A percentile compares a stretch with the other conserved stretches of the same genome.
These are phyloP conservation scores for Mycena rebaudengoi DNA, from an alignment of 768 basidiomycete genomes.

Conservation along the genomic window DNA sequence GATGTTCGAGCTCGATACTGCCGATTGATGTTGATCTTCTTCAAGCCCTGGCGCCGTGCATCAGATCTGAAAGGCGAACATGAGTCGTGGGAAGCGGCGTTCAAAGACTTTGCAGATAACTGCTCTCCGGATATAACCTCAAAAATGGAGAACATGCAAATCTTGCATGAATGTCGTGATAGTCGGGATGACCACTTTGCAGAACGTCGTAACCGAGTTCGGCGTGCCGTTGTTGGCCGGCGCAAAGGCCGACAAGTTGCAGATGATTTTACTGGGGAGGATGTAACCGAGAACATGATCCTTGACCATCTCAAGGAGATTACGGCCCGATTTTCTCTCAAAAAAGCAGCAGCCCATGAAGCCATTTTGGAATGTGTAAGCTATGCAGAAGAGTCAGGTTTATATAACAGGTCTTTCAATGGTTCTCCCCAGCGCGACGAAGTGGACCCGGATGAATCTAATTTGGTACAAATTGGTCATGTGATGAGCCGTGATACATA, in stretches of 20 bases:
- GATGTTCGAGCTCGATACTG: conserved; percentile 32
- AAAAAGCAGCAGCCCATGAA: background rate
- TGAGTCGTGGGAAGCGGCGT: background rate
- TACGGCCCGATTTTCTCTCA: background rate
- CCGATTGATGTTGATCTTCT: conserved; percentile 50
- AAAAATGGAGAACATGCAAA: background rate
- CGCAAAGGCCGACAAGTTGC: background rate
- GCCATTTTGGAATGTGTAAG: background rate
- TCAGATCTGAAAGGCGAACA: conserved; percentile 30
- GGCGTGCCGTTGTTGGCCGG: background rate
- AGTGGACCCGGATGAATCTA: background rate
- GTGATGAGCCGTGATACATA: background rate
- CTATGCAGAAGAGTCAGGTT: background rate
- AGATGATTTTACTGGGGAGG: background rate
- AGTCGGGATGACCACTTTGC: too few relatives aligned
- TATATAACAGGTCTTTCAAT: background rate
- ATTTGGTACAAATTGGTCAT: background rate
- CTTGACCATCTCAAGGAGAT: background rate
- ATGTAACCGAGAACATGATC: background rate
- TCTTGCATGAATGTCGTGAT: too few relatives aligned
- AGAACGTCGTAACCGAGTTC: background rate
- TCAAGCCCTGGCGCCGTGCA: conserved; percentile 48
- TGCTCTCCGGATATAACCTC: background rate
- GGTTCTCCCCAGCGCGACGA: background rate
- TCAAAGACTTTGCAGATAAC: background rate